A percentile compares a stretch with the other conserved stretches of the same genome.
These are phyloP conservation scores for Clarireedia hainanense DNA, from an alignment of 2,329 filamentous ascomycete genomes.

Conservation along the genomic window DNA sequence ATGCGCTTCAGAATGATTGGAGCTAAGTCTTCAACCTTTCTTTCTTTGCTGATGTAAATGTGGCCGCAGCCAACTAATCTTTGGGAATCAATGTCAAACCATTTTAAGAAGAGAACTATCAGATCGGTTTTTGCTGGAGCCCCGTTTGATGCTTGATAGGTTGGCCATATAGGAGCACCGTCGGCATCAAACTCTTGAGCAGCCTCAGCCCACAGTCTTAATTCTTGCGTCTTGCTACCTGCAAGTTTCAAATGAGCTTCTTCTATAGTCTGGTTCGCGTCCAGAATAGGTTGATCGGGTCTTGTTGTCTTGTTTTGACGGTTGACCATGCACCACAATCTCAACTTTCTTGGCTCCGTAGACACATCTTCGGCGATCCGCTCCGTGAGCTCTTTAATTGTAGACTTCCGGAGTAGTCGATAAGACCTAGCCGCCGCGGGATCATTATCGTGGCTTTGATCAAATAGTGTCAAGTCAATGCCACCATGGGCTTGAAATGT, in stretches of 20 bases:
- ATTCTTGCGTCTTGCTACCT: conserved; percentile 57
- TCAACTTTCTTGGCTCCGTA: conserved; percentile 60
- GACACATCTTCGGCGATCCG: conserved; percentile 63
- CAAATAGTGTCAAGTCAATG: conserved; percentile 71
- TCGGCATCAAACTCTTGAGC: conserved; percentile 58
- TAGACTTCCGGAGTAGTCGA: conserved; percentile 66
- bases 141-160: conserved; percentile 49
- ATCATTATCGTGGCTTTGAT: conserved; percentile 47
- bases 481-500: conserved; percentile 76
- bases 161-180: conserved; percentile 66
- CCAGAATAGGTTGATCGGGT: conserved; percentile 79
- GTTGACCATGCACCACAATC: conserved; percentile 97
- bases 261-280: conserved; percentile 68
- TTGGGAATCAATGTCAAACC: conserved; percentile 76
- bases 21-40: conserved; percentile 79
- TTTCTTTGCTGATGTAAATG: conserved; percentile 78
- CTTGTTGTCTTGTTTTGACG: conserved; percentile 94
- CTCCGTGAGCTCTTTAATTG: conserved; percentile 65
- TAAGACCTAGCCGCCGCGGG: conserved; percentile 64
- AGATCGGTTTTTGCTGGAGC: conserved; percentile 47
- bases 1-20: conserved; percentile 73
- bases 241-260: conserved; percentile 61
- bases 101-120: conserved; percentile 85
- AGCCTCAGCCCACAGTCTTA: conserved; percentile 83
- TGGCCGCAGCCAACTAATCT: conserved; percentile 70